These are phyloP conservation scores for Incumbomyces delicatus DNA, from an alignment of 2,329 filamentous ascomycete genomes.

Conservation along the genomic window DNA sequence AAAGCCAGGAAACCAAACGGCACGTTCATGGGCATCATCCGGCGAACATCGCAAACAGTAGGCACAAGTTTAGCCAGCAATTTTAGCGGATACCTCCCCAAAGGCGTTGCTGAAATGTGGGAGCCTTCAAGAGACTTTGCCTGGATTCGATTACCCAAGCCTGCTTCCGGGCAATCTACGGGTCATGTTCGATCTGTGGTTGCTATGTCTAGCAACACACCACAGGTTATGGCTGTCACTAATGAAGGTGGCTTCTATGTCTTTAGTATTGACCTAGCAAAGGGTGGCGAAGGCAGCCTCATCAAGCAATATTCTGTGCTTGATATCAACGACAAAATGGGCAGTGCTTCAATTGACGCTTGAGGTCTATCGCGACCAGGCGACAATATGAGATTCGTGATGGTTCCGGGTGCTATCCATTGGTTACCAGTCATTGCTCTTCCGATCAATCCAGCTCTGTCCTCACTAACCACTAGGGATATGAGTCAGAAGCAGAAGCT, in stretches of 20 bases:
- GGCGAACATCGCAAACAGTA: constrained; percentile 91
- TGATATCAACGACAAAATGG: constrained; percentile 35
- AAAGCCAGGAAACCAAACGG: constrained; percentile 49
- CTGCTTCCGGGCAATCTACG: constrained; percentile 27
- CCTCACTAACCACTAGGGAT: too few species aligned
- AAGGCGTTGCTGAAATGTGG: constrained; percentile 95
- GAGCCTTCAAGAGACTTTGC: constrained; percentile 91
- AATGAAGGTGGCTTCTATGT: constrained; percentile 93
- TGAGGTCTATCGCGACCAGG: constrained; percentile 13
- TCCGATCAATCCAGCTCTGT: too few species aligned
- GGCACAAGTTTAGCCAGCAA: constrained; percentile 79
- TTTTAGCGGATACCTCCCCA: constrained; percentile 83
- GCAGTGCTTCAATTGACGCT: constrained; percentile 27
- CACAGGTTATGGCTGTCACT: constrained; percentile 96
- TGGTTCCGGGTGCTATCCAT: not conserved
- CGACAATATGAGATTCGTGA: not conserved
- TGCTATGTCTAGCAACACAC: constrained; percentile 87
- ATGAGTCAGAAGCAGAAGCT: too few species aligned
- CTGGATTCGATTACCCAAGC: constrained; percentile 82
- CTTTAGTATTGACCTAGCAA: constrained; percentile 89
- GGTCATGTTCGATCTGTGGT: constrained; percentile 78
- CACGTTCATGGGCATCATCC: constrained; percentile 78
- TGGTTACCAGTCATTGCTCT: too few species aligned
- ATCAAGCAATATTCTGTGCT: constrained; percentile 77
- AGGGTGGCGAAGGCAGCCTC: constrained; percentile 82